Base-by-base conservation (phyloP, 177 flowering plant genomes). In the Vitis hybrid region DNA sequence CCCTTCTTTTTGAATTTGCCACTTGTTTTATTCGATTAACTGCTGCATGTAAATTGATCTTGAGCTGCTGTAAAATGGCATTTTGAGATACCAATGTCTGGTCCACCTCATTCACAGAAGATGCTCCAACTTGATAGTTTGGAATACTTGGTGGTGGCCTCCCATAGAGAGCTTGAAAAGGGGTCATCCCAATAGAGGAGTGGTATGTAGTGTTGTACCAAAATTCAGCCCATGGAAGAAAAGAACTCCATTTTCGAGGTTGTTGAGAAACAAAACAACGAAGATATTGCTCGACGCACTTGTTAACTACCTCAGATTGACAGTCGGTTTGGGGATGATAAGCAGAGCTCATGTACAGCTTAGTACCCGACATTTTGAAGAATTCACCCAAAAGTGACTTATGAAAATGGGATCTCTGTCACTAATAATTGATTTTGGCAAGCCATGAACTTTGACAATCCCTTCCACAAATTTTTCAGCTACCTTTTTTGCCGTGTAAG, bases 151-250 rank as follows among this genome's bases (percentile, higher is more conserved):
- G 65, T 3, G 73, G 77, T 15, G 52, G 48, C 2, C 56, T 54
- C 0, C 57, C 65, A 63, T 74, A 68, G 1, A 69, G 0, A 14
- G 68, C 72, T 14, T 67, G 56, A 51, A 73, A 62, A 6, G 71
- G 76, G n/a, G 76, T 66, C 15, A 55, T 58, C 2, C 56, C 49
- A 4, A 23, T 9, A 7, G 70, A 52, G 2, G 56, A 0, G 6
- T 73, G 67, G 19, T 15, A 62, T 7, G 72, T 14, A 1, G 76
- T 51, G 34, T 74, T 74, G n/a, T 74, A 68, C 67, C 72, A 52
- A 15, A 10, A 74, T 32, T 74, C 62, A 4, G 65, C 76, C 76
- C 39, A 72, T 1, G 19, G 30, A 4, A 49, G 14, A 6, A 4
- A 56, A 2, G 3, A 5, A 7, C 5, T 11, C 73, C 73, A 70